These are phyloP conservation scores for Jackrogersella multiformis DNA, from an alignment of 495 filamentous ascomycete genomes.

Conservation along the genomic window DNA sequence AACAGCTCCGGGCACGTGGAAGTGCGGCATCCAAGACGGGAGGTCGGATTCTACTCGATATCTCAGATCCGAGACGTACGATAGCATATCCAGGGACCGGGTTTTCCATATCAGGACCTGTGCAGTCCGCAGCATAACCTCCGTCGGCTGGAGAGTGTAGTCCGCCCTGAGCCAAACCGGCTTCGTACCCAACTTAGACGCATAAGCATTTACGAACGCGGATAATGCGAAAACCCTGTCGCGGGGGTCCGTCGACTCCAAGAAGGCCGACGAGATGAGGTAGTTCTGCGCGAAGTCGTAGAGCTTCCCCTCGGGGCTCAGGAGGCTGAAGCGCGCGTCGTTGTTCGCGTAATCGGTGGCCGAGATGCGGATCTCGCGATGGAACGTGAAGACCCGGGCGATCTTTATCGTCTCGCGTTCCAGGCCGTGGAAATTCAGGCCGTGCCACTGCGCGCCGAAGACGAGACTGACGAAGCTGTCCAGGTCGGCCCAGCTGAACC, in stretches of 20 bases:
- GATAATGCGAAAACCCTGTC: constrained; percentile 34
- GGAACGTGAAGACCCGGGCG: constrained; percentile 30
- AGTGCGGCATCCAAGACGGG: constrained; percentile 37
- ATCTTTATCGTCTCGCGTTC: constrained; percentile 20
- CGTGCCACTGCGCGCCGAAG: constrained; percentile 35
- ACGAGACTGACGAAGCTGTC: constrained; percentile 31
- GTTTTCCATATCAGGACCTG: constrained; percentile 27
- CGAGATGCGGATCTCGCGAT: constrained; percentile 25
- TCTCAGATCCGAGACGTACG: constrained; percentile 18
- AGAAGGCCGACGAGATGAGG: constrained; percentile 27
- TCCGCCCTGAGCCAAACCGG: constrained; percentile 30
- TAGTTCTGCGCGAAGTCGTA: constrained; percentile 31
- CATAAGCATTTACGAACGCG: constrained; percentile 29
- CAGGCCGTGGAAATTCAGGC: constrained; percentile 20
- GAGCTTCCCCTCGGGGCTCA: constrained; percentile 17
- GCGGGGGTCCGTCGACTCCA: constrained; percentile 32
- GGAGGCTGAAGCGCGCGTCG: constrained; percentile 6
- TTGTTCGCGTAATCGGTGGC: constrained; percentile 3
- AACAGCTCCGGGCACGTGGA: constrained; percentile 26
- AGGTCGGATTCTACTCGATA: constrained; percentile 18
- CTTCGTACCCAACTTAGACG: background rate
- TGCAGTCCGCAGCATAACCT: constrained; percentile 25
- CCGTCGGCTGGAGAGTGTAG: constrained; percentile 23
- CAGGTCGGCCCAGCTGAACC: constrained; percentile 22
- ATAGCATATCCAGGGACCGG: constrained; percentile 28